phyloP scores from a whole-genome alignment of 805 yeast genomes.

The Clavispora fructus region DNA sequence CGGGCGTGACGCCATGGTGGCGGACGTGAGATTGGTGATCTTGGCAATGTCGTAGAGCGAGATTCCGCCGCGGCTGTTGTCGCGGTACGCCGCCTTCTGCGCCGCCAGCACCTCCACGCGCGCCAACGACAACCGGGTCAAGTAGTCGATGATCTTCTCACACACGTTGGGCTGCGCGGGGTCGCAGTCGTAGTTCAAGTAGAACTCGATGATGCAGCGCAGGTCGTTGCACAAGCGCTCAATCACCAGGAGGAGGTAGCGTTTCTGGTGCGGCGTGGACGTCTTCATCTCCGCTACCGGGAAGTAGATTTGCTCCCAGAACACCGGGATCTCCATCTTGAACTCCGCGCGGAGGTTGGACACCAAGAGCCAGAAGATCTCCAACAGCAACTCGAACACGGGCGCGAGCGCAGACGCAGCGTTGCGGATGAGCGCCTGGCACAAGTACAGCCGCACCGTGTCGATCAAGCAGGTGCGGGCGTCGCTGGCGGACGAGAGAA shows the following conservation, averaged over 20 bases:
- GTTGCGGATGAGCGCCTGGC: slow-evolving; percentile 79
- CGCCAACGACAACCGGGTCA: slow-evolving; percentile 65
- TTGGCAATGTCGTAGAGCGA: slow-evolving; percentile 70
- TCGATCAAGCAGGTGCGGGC: slow-evolving; percentile 62
- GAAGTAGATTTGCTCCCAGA: slow-evolving; percentile 86
- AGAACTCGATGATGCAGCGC: slow-evolving; percentile 83
- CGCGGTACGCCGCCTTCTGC: slow-evolving; percentile 50
- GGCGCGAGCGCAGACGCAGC: slow-evolving; percentile 91
- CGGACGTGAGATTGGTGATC: slow-evolving; percentile 71
- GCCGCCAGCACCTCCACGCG: slow-evolving; percentile 67
- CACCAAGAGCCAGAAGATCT: slow-evolving; percentile 86
- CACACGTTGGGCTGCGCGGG: slow-evolving; percentile 73
- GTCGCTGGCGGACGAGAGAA: slow-evolving; percentile 44
- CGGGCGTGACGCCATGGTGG: slow-evolving; percentile 50
- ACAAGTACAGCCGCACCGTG: slow-evolving; percentile 78
- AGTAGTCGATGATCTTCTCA: slow-evolving; percentile 73
- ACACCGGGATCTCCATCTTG: slow-evolving; percentile 90
- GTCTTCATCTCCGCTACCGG: slow-evolving; percentile 91
- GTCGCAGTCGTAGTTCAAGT: slow-evolving; percentile 94
- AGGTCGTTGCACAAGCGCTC: slow-evolving; percentile 85
- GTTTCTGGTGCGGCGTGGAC: slow-evolving; percentile 87
- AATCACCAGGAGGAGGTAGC: slow-evolving; percentile 76
- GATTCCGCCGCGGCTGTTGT: slow-evolving; percentile 45
- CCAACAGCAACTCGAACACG: slow-evolving; percentile 85
- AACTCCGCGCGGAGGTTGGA: slow-evolving; percentile 81